Evolutionary conservation across 495 filamentous ascomycete genomes (phyloP).

Genomic region (Penicillium nucicola): DNA sequence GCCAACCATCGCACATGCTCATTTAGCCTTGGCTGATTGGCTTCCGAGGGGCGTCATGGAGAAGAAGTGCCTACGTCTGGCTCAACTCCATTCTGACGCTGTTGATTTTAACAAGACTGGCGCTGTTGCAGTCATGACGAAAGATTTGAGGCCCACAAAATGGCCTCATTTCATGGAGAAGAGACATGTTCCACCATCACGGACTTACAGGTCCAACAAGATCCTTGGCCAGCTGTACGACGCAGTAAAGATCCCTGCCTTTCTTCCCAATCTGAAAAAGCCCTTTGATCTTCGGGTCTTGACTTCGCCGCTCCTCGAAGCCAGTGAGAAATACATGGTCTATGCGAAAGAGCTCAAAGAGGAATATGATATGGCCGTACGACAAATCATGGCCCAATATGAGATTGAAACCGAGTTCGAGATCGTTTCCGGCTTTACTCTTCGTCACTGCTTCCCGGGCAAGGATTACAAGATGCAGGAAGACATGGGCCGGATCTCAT

Average conservation of each 20-base stretch:
- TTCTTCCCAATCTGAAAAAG: conserved; percentile 62
- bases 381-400: conserved; percentile 80
- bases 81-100: conserved; percentile 79
- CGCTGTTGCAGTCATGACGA: conserved; percentile 62
- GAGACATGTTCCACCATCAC: conserved; percentile 37
- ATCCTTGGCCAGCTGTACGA: conserved; percentile 86
- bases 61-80: conserved; percentile 70
- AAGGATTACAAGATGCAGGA: conserved; percentile 86
- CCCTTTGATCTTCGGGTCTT: conserved; percentile 80
- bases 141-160: conserved; percentile 50
- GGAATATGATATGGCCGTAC: conserved; percentile 74
- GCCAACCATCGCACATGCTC: conserved; percentile 74
- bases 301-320: conserved; percentile 46
- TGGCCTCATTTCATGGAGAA: conserved; percentile 97
- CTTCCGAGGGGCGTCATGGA: conserved; percentile 61
- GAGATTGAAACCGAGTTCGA: conserved; percentile 90
- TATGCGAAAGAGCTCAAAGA: conserved; percentile 64
- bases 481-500: conserved; percentile 65
- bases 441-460: conserved; percentile 61
- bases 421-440: conserved; percentile 78
- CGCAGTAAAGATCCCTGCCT: conserved; percentile 61
- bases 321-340: conserved; percentile 51
- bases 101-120: conserved; percentile 97
- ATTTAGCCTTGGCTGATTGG: conserved; percentile 74
- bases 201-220: conserved; percentile 62